Percentiles rank a stretch among this genome's conserved stretches.
Evolutionary conservation across 2,329 filamentous ascomycete species (phyloP).

Genomic region (Fusarium agapanthi): DNA sequence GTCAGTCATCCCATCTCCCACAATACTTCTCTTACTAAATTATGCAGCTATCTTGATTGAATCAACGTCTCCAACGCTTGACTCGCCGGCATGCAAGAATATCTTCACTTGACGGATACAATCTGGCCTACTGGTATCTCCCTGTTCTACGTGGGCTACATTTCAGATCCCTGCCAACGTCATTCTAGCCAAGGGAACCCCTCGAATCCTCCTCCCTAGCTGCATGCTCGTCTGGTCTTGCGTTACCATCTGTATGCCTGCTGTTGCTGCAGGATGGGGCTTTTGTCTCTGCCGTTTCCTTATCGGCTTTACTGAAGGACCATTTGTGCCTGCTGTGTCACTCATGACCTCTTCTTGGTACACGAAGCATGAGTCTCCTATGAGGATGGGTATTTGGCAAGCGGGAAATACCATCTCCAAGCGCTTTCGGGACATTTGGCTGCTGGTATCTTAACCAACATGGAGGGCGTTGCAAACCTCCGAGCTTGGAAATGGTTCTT

Average conservation of each 20-base stretch:
- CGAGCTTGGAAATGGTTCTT: conserved; percentile 55
- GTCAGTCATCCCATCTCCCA: conserved; percentile 4
- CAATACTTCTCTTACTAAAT: neutral
- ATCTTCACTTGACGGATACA: conserved; percentile 47
- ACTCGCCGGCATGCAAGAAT: conserved; percentile 49
- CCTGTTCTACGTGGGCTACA: conserved; percentile 57
- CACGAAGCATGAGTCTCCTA: conserved; percentile 53
- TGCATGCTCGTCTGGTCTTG: conserved; percentile 55
- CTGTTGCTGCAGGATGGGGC: conserved; percentile 43
- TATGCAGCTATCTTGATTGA: conserved; percentile 57
- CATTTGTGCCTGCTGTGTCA: conserved; percentile 56
- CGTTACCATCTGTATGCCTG: conserved; percentile 56
- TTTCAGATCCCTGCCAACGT: conserved; percentile 57
- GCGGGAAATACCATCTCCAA: conserved; percentile 57
- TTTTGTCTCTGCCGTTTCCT: conserved; percentile 47
- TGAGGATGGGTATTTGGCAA: conserved; percentile 56
- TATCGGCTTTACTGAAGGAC: conserved; percentile 45
- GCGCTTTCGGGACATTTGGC: conserved; percentile 55
- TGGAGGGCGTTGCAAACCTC: conserved; percentile 49
- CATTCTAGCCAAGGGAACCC: conserved; percentile 52
- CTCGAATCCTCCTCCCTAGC: conserved; percentile 47
- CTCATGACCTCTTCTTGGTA: conserved; percentile 58
- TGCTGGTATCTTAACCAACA: conserved; percentile 54
- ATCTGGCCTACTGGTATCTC: conserved; percentile 53
- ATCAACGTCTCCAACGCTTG: conserved; percentile 59